Conservation (phyloP, 1,139 yeast species). For the Zygotorulaspora mrakii region DNA sequence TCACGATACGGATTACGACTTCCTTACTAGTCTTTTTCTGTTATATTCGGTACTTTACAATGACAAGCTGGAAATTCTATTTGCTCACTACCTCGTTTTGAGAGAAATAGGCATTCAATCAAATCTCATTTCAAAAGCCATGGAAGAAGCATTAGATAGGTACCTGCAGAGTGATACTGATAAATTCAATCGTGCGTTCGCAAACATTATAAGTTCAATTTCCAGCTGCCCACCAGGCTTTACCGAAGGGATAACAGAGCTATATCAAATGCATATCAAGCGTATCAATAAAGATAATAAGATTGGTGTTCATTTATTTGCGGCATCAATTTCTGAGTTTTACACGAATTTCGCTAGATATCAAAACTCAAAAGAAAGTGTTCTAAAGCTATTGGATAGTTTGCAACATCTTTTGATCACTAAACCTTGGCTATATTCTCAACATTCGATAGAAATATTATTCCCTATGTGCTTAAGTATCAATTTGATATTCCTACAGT, state of each 20-base stretch:
- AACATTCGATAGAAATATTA: slow-evolving; percentile 58
- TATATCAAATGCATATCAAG: slow-evolving; percentile 22
- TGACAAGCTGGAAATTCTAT: slow-evolving; percentile 28
- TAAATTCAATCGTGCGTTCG: slow-evolving; percentile 25
- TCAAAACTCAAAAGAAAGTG: not conserved
- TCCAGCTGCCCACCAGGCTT: slow-evolving; percentile 8
- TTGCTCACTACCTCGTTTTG: slow-evolving; percentile 37
- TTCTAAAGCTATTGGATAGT: slow-evolving; percentile 23
- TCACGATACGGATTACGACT: slow-evolving; percentile 9
- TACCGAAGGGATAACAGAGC: slow-evolving; percentile 22
- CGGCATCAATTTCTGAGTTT: slow-evolving; percentile 30
- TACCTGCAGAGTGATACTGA: slow-evolving; percentile 14
- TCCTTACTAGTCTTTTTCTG: slow-evolving; percentile 35
- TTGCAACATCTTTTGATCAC: slow-evolving; percentile 46
- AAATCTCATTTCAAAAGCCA: slow-evolving; percentile 17
- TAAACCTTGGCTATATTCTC: slow-evolving; percentile 60
- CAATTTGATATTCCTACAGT: slow-evolving; percentile 9
- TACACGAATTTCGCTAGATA: slow-evolving; percentile 20
- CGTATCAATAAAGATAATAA: slow-evolving; percentile 26
- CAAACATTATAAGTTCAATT: slow-evolving; percentile 24
- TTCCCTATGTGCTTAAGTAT: slow-evolving; percentile 39
- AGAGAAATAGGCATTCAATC: slow-evolving; percentile 25
- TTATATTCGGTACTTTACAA: slow-evolving; percentile 32
- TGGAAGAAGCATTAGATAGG: slow-evolving; percentile 15
- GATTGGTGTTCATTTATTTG: slow-evolving; percentile 26